Base-by-base conservation (phyloP, 192 early-diverging fungal genomes). In the Umbelopsis vinacea region DNA sequence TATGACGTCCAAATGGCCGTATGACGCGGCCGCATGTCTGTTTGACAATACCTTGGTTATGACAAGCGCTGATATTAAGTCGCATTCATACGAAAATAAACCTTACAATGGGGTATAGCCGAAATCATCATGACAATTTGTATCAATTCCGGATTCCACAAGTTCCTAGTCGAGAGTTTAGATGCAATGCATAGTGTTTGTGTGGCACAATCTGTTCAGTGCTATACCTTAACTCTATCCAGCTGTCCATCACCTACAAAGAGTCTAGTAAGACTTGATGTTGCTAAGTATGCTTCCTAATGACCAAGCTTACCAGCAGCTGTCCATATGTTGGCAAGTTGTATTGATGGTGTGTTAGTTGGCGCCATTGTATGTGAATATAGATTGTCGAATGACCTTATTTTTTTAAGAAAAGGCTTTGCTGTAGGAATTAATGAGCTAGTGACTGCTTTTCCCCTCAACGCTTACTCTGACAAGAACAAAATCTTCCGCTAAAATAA, bases 81-180 rank as follows among this genome's bases (percentile, higher is more conserved):
- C 19, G 12, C 21, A 22, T 38, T 2, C 21, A 14, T 46, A 60
- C 29, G 29, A 6, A 15, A 4, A 14, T 24, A 33, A 63, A 37
- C 43, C 81, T 83, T 88, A 89, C 84, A 96, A 75, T 1, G 93
- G 88, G 4, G 91, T 92, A 76, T 95, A 95, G 15, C 95, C 95
- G 70, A 86, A 89, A 29, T 90, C 80, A 70, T 96, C 95, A 73
- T 92, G 86, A 35, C 80, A 83, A 76, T 95, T 88, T 35, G 83
- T 78, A 53, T 82, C 75, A 14, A 83, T 72, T 35, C 91, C 90
- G 29, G 74, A 68, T 43, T 81, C 76, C 33, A 92, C 60, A 26
- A 90, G 74, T 57, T 84, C 75, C 75, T 84, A 29, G 46, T 72
- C 17, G 12, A 4, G n/a, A 11, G 48, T 7, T 33, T 45, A 35